Base-by-base conservation (phyloP, 305 asterid genomes). In the Fraxinus velutina region DNA sequence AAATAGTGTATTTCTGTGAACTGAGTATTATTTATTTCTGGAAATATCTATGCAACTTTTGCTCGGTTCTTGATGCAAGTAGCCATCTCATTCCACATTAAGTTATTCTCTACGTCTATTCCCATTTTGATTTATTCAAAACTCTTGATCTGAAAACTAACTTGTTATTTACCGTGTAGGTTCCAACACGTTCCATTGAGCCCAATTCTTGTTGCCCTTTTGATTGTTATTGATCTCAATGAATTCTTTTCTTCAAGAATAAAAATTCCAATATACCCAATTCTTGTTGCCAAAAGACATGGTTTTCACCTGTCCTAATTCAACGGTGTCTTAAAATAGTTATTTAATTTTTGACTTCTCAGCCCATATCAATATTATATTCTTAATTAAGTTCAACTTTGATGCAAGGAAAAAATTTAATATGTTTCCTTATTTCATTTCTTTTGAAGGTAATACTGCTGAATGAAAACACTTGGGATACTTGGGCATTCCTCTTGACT, bases 371-470 rank as follows among this genome's bases (percentile, higher is more conserved):
- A 24, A 24, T 64, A 57, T 19, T 57, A 57, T 57, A 19, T 57
- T 57, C 68, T 57, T 57, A 57, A 19, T 57, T 57, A 57, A 5
- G 68, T 57, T 57, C 68, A 24, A 64, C 17, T 64, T 64, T 64
- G 32, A 64, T 64, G 7, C n/a, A 10, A 64, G 13, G 34, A 24
- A 64, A 64, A 24, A n/a, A 24, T 64, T 24, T 24, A 2, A 21
- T 24, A 64, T 8, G 32, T 62, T 55, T 52, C 78, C 36, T 73
- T 68, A 32, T 47, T 44, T 17, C 60, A 47, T 78, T 36, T 22
- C 44, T 29, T 50, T 50, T 55, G 68, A 60, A 75, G 75, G 47
- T 81, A 60, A 81, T 64, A 29, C 75, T 27, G 36, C 44, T 13
- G 34, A 19, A 22, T 68, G 17, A 71, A 75, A 34, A 47, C 30